These are phyloP conservation scores for Linum lewisii DNA, from an alignment of 345 rosid genomes.

Conservation along the genomic window DNA sequence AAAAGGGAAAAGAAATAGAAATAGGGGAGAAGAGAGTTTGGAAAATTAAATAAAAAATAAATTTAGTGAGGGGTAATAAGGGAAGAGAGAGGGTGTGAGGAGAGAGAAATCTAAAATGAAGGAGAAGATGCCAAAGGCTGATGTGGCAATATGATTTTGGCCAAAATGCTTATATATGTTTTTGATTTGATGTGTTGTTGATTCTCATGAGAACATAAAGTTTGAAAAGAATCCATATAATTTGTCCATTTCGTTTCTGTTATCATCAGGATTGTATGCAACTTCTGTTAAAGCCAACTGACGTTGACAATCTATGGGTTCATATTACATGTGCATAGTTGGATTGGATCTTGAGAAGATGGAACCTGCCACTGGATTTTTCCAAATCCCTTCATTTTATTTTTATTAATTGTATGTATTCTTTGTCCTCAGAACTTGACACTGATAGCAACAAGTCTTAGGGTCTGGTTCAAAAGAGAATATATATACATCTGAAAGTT, in stretches of 20 bases:
- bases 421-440: neutral
- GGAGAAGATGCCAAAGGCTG: no score
- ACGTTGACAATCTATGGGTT: slow-evolving; percentile 66
- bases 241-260: slow-evolving; percentile 11
- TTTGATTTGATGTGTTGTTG: neutral
- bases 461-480: neutral
- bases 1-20: no score
- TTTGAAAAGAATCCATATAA: neutral
- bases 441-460: neutral
- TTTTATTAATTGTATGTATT: neutral
- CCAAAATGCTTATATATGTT: no score
- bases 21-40: no score
- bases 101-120: no score
- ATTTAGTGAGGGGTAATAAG: no score
- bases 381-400: slow-evolving; percentile 46
- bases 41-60: no score
- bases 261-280: slow-evolving; percentile 70
- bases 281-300: slow-evolving; percentile 84
- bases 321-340: slow-evolving; percentile 94
- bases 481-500: neutral
- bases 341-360: slow-evolving; percentile 64
- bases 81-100: no score
- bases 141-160: no score
- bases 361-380: slow-evolving; percentile 94
- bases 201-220: slow-evolving; percentile 3